Evolutionary conservation across 2,329 filamentous ascomycete genomes (phyloP).

Genomic region (Xylariaceae sp.): DNA sequence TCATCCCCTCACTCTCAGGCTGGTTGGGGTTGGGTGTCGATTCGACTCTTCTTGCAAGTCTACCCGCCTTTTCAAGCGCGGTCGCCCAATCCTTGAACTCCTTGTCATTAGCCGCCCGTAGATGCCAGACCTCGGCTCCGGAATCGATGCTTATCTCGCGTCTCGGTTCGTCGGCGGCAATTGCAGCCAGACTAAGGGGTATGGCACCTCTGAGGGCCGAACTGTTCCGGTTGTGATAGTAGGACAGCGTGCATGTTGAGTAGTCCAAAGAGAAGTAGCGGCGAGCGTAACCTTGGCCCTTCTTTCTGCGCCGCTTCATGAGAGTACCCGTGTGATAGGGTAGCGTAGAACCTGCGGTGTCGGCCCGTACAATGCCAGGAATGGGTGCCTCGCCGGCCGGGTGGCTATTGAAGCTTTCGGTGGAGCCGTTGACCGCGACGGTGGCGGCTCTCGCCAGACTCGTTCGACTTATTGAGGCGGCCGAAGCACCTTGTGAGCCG

Average conservation of each 20-base stretch:
- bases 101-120: conserved; percentile 72
- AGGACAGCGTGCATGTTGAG: conserved; percentile 87
- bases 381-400: conserved; percentile 35
- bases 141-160: conserved; percentile 96
- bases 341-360: conserved; percentile 38
- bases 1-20: conserved; percentile 24
- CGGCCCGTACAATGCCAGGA: conserved; percentile 50
- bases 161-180: conserved; percentile 81
- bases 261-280: conserved; percentile 96
- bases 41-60: conserved; percentile 54
- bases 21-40: conserved; percentile 26
- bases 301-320: conserved; percentile 86
- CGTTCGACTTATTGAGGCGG: conserved; percentile 40
- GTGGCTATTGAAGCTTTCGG: conserved; percentile 57
- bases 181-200: conserved; percentile 82
- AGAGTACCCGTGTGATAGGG: conserved; percentile 79
- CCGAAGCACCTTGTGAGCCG: conserved; percentile 43
- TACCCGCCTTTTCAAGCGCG: conserved; percentile 77
- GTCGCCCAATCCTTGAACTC: conserved; percentile 86
- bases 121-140: conserved; percentile 93
- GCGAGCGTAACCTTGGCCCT: conserved; percentile 86
- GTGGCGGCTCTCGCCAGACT: conserved; percentile 46
- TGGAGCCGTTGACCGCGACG: conserved; percentile 47
- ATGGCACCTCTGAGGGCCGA: conserved; percentile 89
- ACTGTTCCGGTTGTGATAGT: conserved; percentile 92